A percentile compares a stretch with the other conserved stretches of the same genome.
These are phyloP conservation scores for Mucor racemosus DNA, from an alignment of 371 early-diverging fungal species.

Conservation along the genomic window DNA sequence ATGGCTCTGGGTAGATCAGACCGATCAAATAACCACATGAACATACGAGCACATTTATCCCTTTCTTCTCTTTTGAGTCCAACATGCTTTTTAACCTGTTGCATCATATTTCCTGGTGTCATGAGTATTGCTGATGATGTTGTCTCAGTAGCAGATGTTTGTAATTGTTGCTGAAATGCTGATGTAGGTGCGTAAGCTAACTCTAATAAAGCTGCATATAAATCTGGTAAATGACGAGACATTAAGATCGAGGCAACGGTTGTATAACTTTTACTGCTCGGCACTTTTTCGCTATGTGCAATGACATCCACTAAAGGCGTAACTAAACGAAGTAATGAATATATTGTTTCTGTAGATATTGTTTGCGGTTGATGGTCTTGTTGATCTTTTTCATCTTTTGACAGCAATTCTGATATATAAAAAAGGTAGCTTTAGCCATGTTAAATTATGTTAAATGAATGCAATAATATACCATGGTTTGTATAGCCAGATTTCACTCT, in stretches of 20 bases:
- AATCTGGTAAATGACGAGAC: conserved; percentile 62
- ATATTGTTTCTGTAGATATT: conserved; percentile 9
- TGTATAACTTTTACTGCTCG: conserved; percentile 50
- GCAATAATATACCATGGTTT: conserved; percentile 39
- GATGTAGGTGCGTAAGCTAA: conserved; percentile 68
- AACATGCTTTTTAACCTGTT: background rate
- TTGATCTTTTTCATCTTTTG: conserved; percentile 23
- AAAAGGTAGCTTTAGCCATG: no score
- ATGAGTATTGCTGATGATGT: background rate
- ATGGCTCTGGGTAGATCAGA: conserved; percentile 61
- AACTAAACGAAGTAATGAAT: conserved; percentile 9
- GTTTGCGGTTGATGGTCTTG: background rate
- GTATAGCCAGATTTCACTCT: conserved; percentile 60
- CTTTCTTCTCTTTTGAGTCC: conserved; percentile 37
- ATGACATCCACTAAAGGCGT: conserved; percentile 38
- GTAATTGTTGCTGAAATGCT: conserved; percentile 18
- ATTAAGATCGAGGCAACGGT: conserved; percentile 63
- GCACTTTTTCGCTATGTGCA: conserved; percentile 23
- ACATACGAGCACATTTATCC: conserved; percentile 56
- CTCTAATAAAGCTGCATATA: conserved; percentile 71
- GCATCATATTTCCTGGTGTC: conserved; percentile 28
- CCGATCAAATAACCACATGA: conserved; percentile 54
- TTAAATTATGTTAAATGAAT: no score
- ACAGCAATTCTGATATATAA: conserved; percentile 20
- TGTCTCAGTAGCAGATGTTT: background rate